phyloP scores from a whole-genome alignment of 768 basidiomycete species.

The Suillus brevipes region DNA sequence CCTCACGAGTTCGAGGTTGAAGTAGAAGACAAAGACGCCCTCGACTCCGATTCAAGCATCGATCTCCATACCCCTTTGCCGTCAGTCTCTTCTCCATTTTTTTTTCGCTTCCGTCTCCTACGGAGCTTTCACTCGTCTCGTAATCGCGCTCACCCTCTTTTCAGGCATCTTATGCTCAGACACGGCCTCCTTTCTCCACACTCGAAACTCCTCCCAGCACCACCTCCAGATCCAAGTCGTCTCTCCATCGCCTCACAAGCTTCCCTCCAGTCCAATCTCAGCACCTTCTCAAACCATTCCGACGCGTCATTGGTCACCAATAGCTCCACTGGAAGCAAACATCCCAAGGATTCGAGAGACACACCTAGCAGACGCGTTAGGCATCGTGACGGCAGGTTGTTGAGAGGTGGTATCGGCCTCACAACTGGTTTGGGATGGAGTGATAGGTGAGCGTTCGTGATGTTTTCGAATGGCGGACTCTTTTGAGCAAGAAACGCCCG shows the following conservation, averaged over 20 bases:
- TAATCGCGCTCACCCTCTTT: not conserved
- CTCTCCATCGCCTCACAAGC: slow-evolving; percentile 28
- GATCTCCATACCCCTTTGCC: slow-evolving; percentile 70
- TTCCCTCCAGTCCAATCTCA: slow-evolving; percentile 29
- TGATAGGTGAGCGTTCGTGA: slow-evolving; percentile 50
- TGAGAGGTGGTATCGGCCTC: slow-evolving; percentile 64
- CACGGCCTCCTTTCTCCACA: slow-evolving; percentile 66
- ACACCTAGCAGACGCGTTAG: slow-evolving; percentile 55
- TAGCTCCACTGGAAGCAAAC: slow-evolving; percentile 27
- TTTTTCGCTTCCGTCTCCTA: not conserved
- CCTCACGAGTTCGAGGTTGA: not conserved
- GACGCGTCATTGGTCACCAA: slow-evolving; percentile 16
- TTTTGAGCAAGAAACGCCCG: not conserved
- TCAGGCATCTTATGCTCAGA: slow-evolving; percentile 63
- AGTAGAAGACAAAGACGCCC: slow-evolving; percentile 32
- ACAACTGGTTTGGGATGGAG: slow-evolving; percentile 78
- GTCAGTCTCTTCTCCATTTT: slow-evolving; percentile 40
- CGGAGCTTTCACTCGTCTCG: not conserved
- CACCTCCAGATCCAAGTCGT: slow-evolving; percentile 18
- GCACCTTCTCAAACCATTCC: slow-evolving; percentile 22
- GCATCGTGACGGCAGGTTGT: slow-evolving; percentile 59
- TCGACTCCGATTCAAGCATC: slow-evolving; percentile 62
- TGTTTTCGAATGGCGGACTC: not conserved
- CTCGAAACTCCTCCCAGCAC: slow-evolving; percentile 56
- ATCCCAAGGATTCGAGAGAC: slow-evolving; percentile 54